Conservation (phyloP, 192 early-diverging fungal genomes). For the Geranomyces variabilis region DNA sequence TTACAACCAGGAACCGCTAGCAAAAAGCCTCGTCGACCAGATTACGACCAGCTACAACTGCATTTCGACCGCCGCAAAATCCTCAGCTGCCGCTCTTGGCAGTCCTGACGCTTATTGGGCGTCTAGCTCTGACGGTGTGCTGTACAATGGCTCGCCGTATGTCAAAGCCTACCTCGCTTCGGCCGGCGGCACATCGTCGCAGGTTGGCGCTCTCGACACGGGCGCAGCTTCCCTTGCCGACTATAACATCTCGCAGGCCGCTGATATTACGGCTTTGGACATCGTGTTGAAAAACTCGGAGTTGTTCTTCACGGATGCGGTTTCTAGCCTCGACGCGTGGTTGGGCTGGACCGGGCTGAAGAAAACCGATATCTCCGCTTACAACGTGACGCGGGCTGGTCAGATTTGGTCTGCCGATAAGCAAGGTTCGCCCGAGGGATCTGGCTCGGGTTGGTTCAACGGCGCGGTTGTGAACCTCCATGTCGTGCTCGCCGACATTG, state of each 20-base stretch:
- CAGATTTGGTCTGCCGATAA: conserved; percentile 20
- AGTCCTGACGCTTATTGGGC: conserved; percentile 8
- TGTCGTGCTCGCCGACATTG: conserved; percentile 24
- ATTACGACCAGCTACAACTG: conserved; percentile 24
- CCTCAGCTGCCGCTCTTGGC: not conserved
- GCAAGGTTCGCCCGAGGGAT: not conserved
- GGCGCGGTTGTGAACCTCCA: conserved; percentile 9
- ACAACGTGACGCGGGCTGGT: not conserved
- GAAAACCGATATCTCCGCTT: not conserved
- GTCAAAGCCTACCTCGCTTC: not conserved
- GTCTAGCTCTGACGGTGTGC: not conserved
- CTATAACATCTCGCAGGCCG: not conserved
- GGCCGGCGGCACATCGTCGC: not conserved
- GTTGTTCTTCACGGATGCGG: not conserved
- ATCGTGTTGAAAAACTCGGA: not conserved
- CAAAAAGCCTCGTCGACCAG: not conserved
- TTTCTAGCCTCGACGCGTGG: not conserved
- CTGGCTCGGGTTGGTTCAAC: conserved; percentile 17
- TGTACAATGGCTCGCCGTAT: not conserved
- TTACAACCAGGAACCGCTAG: conserved; percentile 20
- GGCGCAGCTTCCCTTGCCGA: not conserved
- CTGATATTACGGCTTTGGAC: not conserved
- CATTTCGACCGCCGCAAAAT: conserved; percentile 14
- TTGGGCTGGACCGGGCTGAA: not conserved
- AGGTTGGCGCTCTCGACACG: not conserved